Conservation (phyloP, 306 rosid genomes). For the Sicyos baderoa region DNA sequence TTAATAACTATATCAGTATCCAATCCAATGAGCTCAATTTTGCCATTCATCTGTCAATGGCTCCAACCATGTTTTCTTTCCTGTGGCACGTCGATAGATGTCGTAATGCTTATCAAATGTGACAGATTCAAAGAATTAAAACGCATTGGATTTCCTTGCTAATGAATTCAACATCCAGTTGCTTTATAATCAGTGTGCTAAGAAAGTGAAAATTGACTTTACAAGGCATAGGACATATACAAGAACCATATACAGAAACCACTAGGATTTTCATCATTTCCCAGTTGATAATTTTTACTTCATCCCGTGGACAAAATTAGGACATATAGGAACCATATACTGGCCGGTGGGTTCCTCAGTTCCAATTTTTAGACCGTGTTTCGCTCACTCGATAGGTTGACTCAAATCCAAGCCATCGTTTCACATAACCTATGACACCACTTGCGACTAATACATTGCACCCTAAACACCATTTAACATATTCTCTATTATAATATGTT, state of each 20-base stretch:
- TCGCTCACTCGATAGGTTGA: too few species aligned
- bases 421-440: too few species aligned
- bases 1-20: background rate
- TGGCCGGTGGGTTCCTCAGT: background rate
- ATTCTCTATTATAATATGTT: too few species aligned
- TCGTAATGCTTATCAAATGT: background rate
- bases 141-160: background rate
- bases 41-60: background rate
- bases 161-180: too few species aligned
- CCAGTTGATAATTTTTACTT: background rate
- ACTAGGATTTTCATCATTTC: background rate
- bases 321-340: too few species aligned
- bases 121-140: background rate
- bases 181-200: background rate
- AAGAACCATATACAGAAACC: too few species aligned
- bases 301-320: too few species aligned
- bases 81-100: background rate
- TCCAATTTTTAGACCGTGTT: background rate
- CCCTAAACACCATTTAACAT: too few species aligned
- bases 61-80: background rate
- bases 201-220: too few species aligned
- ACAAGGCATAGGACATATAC: too few species aligned
- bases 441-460: too few species aligned
- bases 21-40: slow-evolving; percentile 14
- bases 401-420: too few species aligned